Conservation (phyloP, 2,329 filamentous ascomycete species). For the Colletotrichum sp. region DNA sequence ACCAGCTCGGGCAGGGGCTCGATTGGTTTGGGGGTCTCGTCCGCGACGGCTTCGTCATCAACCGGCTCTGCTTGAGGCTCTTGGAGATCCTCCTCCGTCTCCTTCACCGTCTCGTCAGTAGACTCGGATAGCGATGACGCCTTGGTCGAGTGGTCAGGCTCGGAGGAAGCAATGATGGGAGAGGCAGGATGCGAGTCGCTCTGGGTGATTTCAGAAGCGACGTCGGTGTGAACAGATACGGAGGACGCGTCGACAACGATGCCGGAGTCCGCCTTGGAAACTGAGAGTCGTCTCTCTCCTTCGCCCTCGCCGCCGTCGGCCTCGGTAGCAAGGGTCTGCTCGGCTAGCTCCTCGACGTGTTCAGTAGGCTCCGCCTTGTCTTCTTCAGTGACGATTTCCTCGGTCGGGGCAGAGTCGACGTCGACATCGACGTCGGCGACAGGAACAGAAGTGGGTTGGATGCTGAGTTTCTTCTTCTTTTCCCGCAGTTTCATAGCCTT, state of each 20-base stretch:
- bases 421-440: conserved; percentile 29
- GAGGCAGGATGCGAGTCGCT: conserved; percentile 65
- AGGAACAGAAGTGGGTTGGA: conserved; percentile 31
- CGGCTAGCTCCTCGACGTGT: conserved; percentile 26
- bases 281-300: conserved; percentile 39
- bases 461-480: conserved; percentile 66
- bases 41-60: neutral
- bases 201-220: conserved; percentile 50
- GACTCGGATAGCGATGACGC: conserved; percentile 69
- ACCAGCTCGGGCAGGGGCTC: neutral
- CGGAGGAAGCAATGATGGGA: conserved; percentile 57
- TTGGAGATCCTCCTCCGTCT: conserved; percentile 35
- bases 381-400: conserved; percentile 10
- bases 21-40: conserved; percentile 24
- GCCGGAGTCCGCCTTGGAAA: conserved; percentile 59
- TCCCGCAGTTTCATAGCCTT: conserved; percentile 92
- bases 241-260: conserved; percentile 54
- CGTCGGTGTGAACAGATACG: conserved; percentile 49
- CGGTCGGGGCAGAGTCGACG: conserved; percentile 18
- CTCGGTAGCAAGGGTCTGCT: conserved; percentile 26
- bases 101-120: conserved; percentile 63
- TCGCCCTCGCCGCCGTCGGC: conserved; percentile 25
- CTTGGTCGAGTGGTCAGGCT: conserved; percentile 64
- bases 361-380: conserved; percentile 20
- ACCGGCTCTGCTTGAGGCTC: neutral